Evolutionary conservation across 345 rosid genomes (phyloP).

Genomic region (Eucalyptus erythrocorys): DNA sequence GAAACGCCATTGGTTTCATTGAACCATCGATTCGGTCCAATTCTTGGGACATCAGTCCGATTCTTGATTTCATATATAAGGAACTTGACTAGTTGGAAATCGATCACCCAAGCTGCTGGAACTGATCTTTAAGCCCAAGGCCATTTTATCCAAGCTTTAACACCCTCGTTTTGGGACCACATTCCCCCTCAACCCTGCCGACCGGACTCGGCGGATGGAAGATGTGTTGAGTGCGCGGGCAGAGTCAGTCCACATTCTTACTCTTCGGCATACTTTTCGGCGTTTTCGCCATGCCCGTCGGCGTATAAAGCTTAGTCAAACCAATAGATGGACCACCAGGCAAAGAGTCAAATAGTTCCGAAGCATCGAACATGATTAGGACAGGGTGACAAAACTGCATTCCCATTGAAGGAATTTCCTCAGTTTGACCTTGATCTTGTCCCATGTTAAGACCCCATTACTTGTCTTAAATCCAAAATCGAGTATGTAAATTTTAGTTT

Average conservation of each 20-base stretch:
- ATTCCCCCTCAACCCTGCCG: not conserved
- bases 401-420: not conserved
- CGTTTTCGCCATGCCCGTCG: not conserved
- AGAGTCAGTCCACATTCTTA: not conserved
- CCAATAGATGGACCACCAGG: not conserved
- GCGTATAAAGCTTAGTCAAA: not conserved
- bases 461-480: not conserved
- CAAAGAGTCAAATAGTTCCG: not conserved
- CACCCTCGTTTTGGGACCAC: not conserved
- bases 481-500: not conserved
- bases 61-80: too few species aligned
- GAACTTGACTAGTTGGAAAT: too few species aligned
- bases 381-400: not conserved
- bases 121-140: not conserved
- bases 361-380: not conserved
- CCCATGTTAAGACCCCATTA: not conserved
- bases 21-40: too few species aligned
- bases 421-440: not conserved
- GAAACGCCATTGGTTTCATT: too few species aligned
- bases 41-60: fast-evolving
- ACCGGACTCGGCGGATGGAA: not conserved
- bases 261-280: not conserved
- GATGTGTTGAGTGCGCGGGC: not conserved
- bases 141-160: not conserved
- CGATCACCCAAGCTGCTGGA: too few species aligned